Evolutionary conservation across 768 basidiomycete genomes (phyloP).

Genomic region (Russula vinacea): DNA sequence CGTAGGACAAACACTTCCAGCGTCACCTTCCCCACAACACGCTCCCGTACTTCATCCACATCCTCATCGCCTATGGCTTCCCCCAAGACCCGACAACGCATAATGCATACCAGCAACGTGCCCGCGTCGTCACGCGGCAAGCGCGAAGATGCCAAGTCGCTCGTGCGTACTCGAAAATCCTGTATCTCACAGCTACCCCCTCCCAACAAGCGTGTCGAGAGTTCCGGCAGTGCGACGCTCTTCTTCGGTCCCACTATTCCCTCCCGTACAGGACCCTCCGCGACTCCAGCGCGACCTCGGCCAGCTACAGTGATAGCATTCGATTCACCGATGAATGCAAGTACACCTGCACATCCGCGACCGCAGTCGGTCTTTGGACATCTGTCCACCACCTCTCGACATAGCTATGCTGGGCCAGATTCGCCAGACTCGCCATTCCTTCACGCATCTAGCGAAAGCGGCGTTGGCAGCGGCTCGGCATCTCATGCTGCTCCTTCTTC

Average conservation of each 20-base stretch:
- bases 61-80: conserved; percentile 25
- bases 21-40: conserved; percentile 29
- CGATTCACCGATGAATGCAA: conserved; percentile 22
- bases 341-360: conserved; percentile 18
- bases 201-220: conserved; percentile 22
- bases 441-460: not conserved
- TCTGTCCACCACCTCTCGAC: conserved; percentile 9
- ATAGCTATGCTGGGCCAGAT: conserved; percentile 25
- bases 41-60: conserved; percentile 20
- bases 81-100: conserved; percentile 26
- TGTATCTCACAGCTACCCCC: conserved; percentile 20
- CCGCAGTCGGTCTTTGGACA: conserved; percentile 15
- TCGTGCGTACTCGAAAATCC: conserved; percentile 24
- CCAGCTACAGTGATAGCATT: conserved; percentile 22
- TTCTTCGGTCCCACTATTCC: conserved; percentile 29
- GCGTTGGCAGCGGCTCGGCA: not conserved
- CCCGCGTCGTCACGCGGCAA: conserved; percentile 21
- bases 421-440: conserved; percentile 18
- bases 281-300: conserved; percentile 17
- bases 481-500: conserved; percentile 9
- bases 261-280: conserved; percentile 6
- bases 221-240: conserved; percentile 26
- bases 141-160: conserved; percentile 21
- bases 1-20: conserved; percentile 21
- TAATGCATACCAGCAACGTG: conserved; percentile 22